Base-by-base conservation (phyloP, 208 protist species). In the Naegleria fowleri region DNA sequence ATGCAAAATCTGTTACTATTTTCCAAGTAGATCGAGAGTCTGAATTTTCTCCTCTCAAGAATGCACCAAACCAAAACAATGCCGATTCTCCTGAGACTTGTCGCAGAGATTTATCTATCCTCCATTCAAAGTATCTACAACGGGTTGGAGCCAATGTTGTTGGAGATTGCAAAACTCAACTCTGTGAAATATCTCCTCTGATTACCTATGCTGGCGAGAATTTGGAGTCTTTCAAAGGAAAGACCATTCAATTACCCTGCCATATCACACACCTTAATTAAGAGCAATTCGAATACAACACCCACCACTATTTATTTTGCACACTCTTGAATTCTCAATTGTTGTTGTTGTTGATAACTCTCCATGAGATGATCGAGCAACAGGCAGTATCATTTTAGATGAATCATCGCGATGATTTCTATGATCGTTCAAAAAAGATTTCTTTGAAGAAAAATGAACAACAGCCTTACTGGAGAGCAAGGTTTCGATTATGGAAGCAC, bases 31-130 rank as follows among this genome's bases (percentile, higher is more conserved):
- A 94, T 5, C 93, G 98, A 22, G 93, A 92, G 5, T 94, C 96
- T 6, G 98, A 99, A 90, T 99, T 99, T 93, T 96, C 96, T 0
- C 98, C 98, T 40, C 95, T 99, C 59, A 99, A 99, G 91, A 99
- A 99, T 92, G 95, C 96, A 19, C 92, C 96, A 25, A 96, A 95
- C 6, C 92, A 96, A 9, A 93, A 90, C 0, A 85, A 88, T 16
- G 91, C 90, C 79, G 97, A 98, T 92, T 97, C 94, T 16, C 96
- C 97, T 55, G 94, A 94, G 38, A 98, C 98, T 0, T 98, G 97
- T 39, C 91, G 95, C 7, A 88, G 92, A 29, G 92, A 97, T 36
- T 43, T 97, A 39, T 90, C 92, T 84, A 39, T 75, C 6, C 92
- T 98, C 39, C 96, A 98, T 94, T 94, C 90, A 25, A 86, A 55